Evolutionary conservation across 345 rosid species (phyloP).

Genomic region (Excoecaria agallocha): DNA sequence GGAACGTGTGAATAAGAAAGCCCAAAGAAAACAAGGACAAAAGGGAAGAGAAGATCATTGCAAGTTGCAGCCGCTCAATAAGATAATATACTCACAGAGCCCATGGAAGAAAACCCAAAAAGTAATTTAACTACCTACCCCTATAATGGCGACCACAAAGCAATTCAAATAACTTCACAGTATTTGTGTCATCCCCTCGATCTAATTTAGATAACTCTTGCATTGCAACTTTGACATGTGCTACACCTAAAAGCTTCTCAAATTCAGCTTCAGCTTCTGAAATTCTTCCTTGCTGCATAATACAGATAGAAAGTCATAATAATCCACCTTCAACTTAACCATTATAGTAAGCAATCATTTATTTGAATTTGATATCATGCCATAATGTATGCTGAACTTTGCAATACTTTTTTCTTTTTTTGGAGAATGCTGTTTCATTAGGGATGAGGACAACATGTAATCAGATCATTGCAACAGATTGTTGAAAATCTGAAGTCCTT

Average conservation of each 20-base stretch:
- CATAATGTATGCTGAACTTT: background rate
- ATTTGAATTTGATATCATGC: background rate
- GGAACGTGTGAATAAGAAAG: slow-evolving; percentile 69
- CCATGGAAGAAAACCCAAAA: slow-evolving; percentile 2
- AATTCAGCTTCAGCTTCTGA: slow-evolving; percentile 84
- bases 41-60: slow-evolving; percentile 11
- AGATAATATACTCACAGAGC: slow-evolving; percentile 16
- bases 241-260: slow-evolving; percentile 77
- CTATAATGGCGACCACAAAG: slow-evolving; percentile 73
- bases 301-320: slow-evolving; percentile 18
- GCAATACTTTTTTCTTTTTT: background rate
- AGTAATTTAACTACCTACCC: slow-evolving; percentile 46
- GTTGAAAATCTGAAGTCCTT: background rate
- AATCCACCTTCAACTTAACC: slow-evolving; percentile 11
- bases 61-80: slow-evolving; percentile 12
- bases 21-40: slow-evolving; percentile 30
- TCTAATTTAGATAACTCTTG: slow-evolving; percentile 73
- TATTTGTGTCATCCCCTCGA: slow-evolving; percentile 61
- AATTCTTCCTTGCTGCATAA: slow-evolving; percentile 70
- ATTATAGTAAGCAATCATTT: background rate
- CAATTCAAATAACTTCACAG: slow-evolving; percentile 65
- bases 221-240: slow-evolving; percentile 78
- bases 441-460: background rate
- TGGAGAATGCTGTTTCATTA: slow-evolving; percentile 2
- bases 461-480: background rate